Conservation (phyloP, 2,329 filamentous ascomycete species). For the Pestalotiopsis sp. region DNA sequence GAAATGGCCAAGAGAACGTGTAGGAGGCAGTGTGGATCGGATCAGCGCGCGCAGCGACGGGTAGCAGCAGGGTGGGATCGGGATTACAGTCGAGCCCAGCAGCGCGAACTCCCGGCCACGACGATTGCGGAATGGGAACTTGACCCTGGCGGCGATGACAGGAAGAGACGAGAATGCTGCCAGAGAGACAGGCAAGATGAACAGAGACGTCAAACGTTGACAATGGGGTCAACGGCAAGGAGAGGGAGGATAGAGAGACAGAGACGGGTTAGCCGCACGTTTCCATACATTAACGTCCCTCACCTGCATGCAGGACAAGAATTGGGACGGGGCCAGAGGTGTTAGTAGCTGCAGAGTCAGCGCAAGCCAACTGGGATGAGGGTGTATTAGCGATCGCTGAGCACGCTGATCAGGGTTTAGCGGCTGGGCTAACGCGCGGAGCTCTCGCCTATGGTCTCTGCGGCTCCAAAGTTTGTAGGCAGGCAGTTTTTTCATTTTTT, state of each 20-base stretch:
- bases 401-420: slow-evolving; percentile 5
- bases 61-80: neutral
- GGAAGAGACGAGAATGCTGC: neutral
- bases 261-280: slow-evolving; percentile 1
- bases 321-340: neutral
- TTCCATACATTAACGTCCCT: neutral
- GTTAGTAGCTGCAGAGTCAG: neutral
- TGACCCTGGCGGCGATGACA: neutral
- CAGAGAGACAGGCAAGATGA: neutral
- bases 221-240: neutral
- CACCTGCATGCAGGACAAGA: neutral
- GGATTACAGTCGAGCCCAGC: neutral
- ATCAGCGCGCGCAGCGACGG: neutral
- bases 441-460: neutral
- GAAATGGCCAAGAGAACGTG: neutral
- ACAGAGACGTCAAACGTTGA: neutral
- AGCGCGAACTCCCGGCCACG: neutral
- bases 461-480: neutral
- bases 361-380: neutral
- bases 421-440: slow-evolving; percentile 1
- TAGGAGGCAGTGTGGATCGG: neutral
- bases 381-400: neutral
- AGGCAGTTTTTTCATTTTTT: neutral
- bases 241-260: neutral
- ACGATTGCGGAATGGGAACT: neutral